phyloP scores from a whole-genome alignment of 768 basidiomycete genomes.

The Leccinum barrowsii region DNA sequence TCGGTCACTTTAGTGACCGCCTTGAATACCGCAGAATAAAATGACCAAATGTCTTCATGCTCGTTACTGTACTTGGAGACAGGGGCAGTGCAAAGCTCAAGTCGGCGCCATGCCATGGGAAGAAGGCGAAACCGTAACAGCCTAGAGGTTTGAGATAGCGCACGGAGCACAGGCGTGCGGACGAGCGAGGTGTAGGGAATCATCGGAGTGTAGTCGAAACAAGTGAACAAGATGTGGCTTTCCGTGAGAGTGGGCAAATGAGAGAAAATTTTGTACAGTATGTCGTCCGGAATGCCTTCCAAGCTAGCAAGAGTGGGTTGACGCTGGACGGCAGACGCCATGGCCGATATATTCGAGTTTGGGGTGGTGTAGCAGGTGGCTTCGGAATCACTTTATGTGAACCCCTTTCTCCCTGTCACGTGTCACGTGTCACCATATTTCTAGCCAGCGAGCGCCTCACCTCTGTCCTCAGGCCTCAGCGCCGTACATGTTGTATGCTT shows the following conservation, averaged over 20 bases:
- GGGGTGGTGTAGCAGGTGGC: neutral
- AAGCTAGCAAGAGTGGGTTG: neutral
- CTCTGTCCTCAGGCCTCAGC: no score
- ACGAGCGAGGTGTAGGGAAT: neutral
- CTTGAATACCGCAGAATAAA: neutral
- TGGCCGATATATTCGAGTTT: neutral
- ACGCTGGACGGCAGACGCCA: neutral
- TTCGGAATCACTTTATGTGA: no score
- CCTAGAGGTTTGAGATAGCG: slow-evolving; percentile 5
- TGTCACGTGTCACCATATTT: no score
- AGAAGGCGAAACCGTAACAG: slow-evolving; percentile 12
- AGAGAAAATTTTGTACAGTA: slow-evolving; percentile 10
- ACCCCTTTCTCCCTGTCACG: no score
- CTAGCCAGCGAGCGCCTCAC: no score
- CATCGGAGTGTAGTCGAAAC: neutral
- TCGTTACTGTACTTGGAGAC: neutral
- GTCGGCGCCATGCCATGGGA: slow-evolving; percentile 11
- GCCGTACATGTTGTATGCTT: no score
- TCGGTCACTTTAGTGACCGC: neutral
- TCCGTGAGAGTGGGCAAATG: slow-evolving; percentile 6
- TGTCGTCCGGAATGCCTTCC: slow-evolving; percentile 10
- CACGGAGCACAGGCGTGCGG: slow-evolving; percentile 1
- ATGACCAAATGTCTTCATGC: neutral
- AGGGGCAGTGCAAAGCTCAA: slow-evolving; percentile 3
- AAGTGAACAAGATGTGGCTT: neutral